Evolutionary conservation across 2,329 filamentous ascomycete genomes (phyloP), one percentile per base, ranked within the genome.

Genomic region (Rutstroemia sydowiana): DNA sequence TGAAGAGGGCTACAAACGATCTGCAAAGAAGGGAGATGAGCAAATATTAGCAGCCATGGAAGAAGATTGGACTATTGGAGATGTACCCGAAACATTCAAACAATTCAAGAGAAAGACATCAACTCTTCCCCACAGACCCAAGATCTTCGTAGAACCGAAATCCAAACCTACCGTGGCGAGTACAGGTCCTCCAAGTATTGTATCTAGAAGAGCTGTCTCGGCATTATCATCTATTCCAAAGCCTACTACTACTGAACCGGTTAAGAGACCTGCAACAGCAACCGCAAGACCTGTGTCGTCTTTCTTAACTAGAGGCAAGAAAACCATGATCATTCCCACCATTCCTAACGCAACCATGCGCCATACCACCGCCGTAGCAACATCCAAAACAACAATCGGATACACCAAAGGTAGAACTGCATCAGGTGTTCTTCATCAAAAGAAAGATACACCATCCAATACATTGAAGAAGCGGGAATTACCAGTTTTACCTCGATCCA

Each of bases 331-430:
- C 5, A 60, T 69, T 5, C 69, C 74, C 2, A 69, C 72, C 3
- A 6, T 50, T n/a, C 51, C 56, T 7, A 69, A 74, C 1, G 74
- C 74, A n/a, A 64, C 68, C 9, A 74, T 79, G 59, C 79, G 82
- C 43, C 78, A 81, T 57, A 76, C 76, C 8, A 74, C 78, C 10
- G 84, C 85, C 1, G 76, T 79, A 20, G 79, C 79, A 5, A 82
- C 82, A 5, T 95, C 90, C 1, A 81, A 84, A 57, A 91, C 82
- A 51, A 95, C 90, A 0, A 77, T 95, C 39, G 91, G 91, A 14
- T 95, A 95, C 66, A 87, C 80, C 51, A 88, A 86, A 66, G 90
- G 91, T 31, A 80, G 88, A 31, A 71, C 72, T 10, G 71, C 75
- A 2, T 74, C 74, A 18, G 67, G 68, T 7, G 66, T 65, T 23